Evolutionary conservation across 352 stramenopile species (phyloP).

Genomic region (Pythium graminicola): DNA sequence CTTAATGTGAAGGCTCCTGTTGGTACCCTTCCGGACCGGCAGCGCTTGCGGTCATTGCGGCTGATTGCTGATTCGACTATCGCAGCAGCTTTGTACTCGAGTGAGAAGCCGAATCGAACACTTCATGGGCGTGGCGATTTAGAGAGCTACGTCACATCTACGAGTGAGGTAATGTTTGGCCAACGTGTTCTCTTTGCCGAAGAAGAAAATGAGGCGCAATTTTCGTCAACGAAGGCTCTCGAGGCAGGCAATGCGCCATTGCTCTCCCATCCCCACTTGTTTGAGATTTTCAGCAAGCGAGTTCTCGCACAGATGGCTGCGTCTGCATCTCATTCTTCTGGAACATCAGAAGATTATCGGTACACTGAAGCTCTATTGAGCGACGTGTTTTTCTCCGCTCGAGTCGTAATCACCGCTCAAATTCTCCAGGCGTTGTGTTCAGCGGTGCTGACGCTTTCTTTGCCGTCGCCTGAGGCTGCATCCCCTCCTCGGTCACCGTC

Average conservation of each 20-base stretch:
- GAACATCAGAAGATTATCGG: constrained; percentile 24
- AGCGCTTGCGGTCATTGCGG: constrained; percentile 55
- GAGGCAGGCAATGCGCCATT: constrained; percentile 23
- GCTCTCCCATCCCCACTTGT: constrained; percentile 42
- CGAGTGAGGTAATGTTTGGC: constrained; percentile 64
- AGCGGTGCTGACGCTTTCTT: not conserved
- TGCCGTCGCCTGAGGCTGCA: not conserved
- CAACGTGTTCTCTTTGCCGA: constrained; percentile 67
- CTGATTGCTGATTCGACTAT: constrained; percentile 40
- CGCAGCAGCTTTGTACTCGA: constrained; percentile 23
- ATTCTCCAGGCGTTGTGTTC: constrained; percentile 49
- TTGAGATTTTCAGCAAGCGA: constrained; percentile 47
- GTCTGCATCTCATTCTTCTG: not conserved
- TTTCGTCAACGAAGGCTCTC: not conserved
- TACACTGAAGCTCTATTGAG: constrained; percentile 35
- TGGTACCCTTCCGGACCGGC: constrained; percentile 24
- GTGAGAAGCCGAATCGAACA: not conserved
- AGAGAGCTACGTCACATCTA: constrained; percentile 36
- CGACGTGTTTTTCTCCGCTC: constrained; percentile 50
- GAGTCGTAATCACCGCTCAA: constrained; percentile 50
- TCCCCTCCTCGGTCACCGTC: constrained; percentile 10
- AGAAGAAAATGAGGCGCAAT: constrained; percentile 29
- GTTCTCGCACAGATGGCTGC: constrained; percentile 25
- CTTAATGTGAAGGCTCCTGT: constrained; percentile 22
- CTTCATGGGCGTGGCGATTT: no score